Base-by-base conservation (phyloP, 768 basidiomycete species). In the Gautieria morchelliformis region DNA sequence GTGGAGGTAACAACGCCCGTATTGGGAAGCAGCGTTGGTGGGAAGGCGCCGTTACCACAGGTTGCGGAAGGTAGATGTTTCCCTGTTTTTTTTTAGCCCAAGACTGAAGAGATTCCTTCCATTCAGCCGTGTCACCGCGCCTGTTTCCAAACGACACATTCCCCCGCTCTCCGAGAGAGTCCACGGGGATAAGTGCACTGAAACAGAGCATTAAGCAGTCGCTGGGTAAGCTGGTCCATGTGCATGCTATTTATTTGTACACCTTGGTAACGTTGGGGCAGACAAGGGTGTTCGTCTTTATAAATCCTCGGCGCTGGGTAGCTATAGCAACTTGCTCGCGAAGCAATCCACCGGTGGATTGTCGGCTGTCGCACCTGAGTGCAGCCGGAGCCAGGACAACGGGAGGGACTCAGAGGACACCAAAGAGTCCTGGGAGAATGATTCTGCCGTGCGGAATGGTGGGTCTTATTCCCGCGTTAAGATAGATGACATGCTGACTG, bases 151-250 rank as follows among this genome's bases (percentile, higher is more conserved):
- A 11, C 46, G 48, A 49, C 17, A 49, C 56, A 12, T 56, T 41
- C 27, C 53, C 58, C n/a, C 53, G 61, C 19, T 50, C 53, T 19
- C 32, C 46, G 0, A 62, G 53, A 48, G 77, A 76, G 59, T 74
- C 75, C 14, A 55, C 56, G 8, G 75, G 73, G 11, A 65, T 80
- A 33, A 70, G 64, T 51, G 73, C 76, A 32, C 72, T 89, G 61
- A 87, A 78, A 68, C 87, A 89, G 62, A 82, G 80, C 58, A 75
- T 91, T 62, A 86, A 79, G 67, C 74, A 78, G 59, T 91, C 89
- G 0, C 82, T 91, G 59, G 87, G 89, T 87, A 62, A 37, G 75
- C 15, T 19, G 15, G 15, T 49, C 37, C 10, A 45, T 19, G 12
- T 20, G n/a, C 20, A 20, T 22, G 20, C 30, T 20, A 17, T 5